A percentile compares a stretch with the other conserved stretches of the same genome.
Conservation (phyloP, 176 grass and related monocot species). For the Phoenix dactylifera region DNA sequence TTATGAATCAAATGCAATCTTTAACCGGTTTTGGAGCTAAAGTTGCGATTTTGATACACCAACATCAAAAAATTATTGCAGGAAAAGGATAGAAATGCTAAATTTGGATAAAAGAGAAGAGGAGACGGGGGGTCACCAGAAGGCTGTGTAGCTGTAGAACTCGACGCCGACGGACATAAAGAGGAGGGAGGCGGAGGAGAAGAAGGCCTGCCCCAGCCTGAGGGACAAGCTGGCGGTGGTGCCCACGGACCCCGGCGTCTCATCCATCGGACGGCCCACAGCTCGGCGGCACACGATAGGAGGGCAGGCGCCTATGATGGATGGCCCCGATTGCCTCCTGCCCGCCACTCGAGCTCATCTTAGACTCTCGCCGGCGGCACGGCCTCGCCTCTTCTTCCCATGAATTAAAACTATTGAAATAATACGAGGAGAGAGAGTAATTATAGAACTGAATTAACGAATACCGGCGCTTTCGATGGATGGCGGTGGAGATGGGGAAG, state of each 20-base stretch:
- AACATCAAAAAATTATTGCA: no score
- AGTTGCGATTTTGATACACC: no score
- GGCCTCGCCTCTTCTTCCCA: background rate
- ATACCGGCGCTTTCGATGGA: constrained; percentile 26
- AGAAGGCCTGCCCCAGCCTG: constrained; percentile 72
- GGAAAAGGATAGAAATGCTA: no score
- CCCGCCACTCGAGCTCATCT: background rate
- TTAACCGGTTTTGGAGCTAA: no score
- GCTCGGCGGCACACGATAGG: no score
- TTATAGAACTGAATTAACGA: constrained; percentile 19
- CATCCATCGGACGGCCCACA: constrained; percentile 10
- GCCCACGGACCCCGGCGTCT: constrained; percentile 39
- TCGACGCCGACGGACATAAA: constrained; percentile 92
- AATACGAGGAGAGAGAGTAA: background rate
- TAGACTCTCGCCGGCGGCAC: background rate
- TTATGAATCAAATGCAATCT: no score
- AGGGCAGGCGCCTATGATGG: background rate
- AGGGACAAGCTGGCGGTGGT: constrained; percentile 66
- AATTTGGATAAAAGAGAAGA: no score
- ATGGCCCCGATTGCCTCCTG: background rate
- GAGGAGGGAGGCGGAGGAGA: constrained; percentile 72
- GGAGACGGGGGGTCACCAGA: constrained; percentile 37
- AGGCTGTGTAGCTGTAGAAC: constrained; percentile 92
- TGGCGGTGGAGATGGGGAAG: constrained; percentile 1
- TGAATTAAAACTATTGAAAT: background rate